These are phyloP conservation scores for Raphanus raphanistrum DNA, from an alignment of 345 rosid species.

Conservation along the genomic window DNA sequence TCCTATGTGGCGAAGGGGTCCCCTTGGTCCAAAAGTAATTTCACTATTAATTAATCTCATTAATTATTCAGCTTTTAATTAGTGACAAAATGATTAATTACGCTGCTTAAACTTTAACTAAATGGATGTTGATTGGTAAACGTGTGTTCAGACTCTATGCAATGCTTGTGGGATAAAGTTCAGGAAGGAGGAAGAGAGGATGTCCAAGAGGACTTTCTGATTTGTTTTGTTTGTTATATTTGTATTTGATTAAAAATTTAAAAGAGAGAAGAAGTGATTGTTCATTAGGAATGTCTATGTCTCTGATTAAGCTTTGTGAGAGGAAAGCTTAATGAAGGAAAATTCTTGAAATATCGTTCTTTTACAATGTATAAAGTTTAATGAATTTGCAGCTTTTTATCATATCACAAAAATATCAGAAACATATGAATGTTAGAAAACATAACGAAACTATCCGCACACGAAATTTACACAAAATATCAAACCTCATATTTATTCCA, in stretches of 20 bases:
- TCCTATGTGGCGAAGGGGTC: constrained; percentile 45
- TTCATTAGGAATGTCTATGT: not conserved
- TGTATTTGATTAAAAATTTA: not conserved
- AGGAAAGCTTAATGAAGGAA: not conserved
- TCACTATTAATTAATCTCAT: not conserved
- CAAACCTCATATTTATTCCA: not conserved
- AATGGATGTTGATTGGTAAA: constrained; percentile 4
- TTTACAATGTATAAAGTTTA: not conserved
- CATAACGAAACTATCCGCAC: not conserved
- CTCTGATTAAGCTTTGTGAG: not conserved
- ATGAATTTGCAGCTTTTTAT: too few relatives aligned
- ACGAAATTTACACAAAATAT: not conserved
- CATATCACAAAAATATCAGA: not conserved
- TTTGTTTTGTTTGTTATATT: not conserved
- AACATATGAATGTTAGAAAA: not conserved
- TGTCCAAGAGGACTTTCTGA: not conserved
- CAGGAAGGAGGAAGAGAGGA: constrained; percentile 37
- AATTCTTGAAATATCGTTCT: not conserved
- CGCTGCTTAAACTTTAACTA: not conserved
- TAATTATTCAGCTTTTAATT: not conserved
- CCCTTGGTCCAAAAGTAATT: constrained; percentile 41
- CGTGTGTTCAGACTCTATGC: constrained; percentile 33
- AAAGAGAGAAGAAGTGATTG: not conserved
- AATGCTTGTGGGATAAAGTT: constrained; percentile 44
- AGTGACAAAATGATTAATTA: constrained; percentile 2